Evolutionary conservation across 148 eudicot species (phyloP).

Genomic region (Silene latifolia): DNA sequence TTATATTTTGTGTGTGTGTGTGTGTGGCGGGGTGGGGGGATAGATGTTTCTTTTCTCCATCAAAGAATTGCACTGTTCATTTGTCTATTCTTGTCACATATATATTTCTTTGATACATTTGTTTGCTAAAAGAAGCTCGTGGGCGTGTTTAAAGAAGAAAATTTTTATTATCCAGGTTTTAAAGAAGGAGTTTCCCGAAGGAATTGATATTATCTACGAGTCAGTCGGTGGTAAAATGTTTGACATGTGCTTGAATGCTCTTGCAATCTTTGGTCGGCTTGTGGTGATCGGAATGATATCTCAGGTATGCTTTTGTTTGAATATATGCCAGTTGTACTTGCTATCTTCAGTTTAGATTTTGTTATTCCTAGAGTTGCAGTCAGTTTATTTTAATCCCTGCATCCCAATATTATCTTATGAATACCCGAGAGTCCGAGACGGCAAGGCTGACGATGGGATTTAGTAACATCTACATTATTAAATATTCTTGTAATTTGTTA

Average conservation of each 20-base stretch:
- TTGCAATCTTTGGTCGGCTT: slow-evolving; percentile 76
- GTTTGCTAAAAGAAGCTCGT: background rate
- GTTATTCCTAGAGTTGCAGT: background rate
- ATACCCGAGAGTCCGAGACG: too few relatives aligned
- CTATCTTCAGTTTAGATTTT: slow-evolving; percentile 4
- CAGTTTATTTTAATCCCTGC: background rate
- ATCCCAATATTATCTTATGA: too few relatives aligned
- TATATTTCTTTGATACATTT: background rate
- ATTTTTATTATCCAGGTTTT: slow-evolving; percentile 53
- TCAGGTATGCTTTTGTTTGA: slow-evolving; percentile 54
- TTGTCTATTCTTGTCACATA: background rate
- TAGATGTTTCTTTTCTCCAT: background rate
- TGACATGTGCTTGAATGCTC: slow-evolving; percentile 77
- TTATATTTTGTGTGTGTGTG: too few relatives aligned
- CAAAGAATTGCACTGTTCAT: background rate
- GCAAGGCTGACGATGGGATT: too few relatives aligned
- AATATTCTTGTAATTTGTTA: too few relatives aligned
- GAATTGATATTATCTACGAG: slow-evolving; percentile 85
- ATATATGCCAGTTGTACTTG: background rate
- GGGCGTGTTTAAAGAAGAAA: slow-evolving; percentile 9
- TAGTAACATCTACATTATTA: too few relatives aligned
- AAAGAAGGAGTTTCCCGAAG: slow-evolving; percentile 77
- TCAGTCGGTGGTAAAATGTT: slow-evolving; percentile 96
- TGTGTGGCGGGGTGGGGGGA: too few relatives aligned
- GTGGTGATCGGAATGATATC: slow-evolving; percentile 98